A percentile compares a stretch with the other conserved stretches of the same genome.
Evolutionary conservation across 805 yeast genomes (phyloP).

Genomic region (Metschnikowia lunata): DNA sequence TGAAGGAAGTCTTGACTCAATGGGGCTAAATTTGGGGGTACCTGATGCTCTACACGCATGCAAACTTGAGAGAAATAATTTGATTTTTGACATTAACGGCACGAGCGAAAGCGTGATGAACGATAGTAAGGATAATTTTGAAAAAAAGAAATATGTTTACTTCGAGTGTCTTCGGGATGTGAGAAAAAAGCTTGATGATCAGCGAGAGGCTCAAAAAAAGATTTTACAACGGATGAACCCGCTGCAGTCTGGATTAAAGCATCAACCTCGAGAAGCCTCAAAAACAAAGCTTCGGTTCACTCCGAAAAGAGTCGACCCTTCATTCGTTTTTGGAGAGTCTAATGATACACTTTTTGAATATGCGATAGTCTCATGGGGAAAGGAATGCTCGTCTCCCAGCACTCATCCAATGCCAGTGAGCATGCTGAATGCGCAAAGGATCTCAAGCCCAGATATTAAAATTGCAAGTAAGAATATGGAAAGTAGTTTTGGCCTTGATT

Average conservation of each 20-base stretch:
- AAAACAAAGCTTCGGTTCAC: neutral
- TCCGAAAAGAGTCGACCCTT: constrained; percentile 9
- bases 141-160: constrained; percentile 20
- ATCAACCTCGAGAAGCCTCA: neutral
- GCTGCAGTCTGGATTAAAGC: neutral
- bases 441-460: neutral
- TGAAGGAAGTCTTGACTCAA: constrained; percentile 16
- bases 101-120: constrained; percentile 27
- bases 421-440: neutral
- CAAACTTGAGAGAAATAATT: constrained; percentile 23
- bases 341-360: constrained; percentile 7
- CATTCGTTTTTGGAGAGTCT: constrained; percentile 3
- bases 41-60: constrained; percentile 9
- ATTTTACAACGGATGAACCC: constrained; percentile 10
- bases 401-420: neutral
- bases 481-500: constrained; percentile 22
- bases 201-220: constrained; percentile 19
- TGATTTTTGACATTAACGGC: constrained; percentile 29
- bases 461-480: constrained; percentile 10
- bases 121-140: constrained; percentile 24
- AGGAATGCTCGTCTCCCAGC: constrained; percentile 1
- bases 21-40: constrained; percentile 4
- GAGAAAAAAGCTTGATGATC: constrained; percentile 26
- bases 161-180: constrained; percentile 21
- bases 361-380: constrained; percentile 14